A percentile compares a stretch with the other conserved stretches of the same genome.
Conservation (phyloP, 768 basidiomycete genomes). For the Lactarius trivialis region DNA sequence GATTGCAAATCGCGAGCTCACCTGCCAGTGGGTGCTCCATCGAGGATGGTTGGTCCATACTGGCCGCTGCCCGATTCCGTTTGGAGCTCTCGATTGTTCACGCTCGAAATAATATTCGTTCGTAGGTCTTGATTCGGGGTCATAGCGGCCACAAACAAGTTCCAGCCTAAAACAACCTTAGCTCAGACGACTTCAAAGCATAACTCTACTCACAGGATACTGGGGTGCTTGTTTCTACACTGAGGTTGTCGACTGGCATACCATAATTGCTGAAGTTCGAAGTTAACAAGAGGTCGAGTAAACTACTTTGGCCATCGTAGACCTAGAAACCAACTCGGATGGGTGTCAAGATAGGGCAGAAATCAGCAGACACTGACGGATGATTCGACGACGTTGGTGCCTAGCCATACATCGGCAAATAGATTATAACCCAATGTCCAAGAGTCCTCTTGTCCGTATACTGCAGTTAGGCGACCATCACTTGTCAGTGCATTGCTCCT, state of each 20-base stretch:
- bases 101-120: background rate
- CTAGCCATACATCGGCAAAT: conserved; percentile 52
- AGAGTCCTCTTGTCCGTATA: conserved; percentile 25
- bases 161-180: conserved; percentile 4
- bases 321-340: conserved; percentile 10
- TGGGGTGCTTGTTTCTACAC: background rate
- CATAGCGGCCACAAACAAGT: conserved; percentile 11
- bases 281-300: background rate
- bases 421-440: conserved; percentile 62
- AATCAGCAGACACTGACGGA: conserved; percentile 7
- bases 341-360: background rate
- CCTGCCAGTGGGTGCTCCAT: no score
- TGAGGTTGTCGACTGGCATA: conserved; percentile 1
- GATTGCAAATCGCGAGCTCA: background rate
- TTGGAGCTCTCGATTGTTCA: background rate
- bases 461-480: conserved; percentile 3
- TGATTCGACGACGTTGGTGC: conserved; percentile 42
- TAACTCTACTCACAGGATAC: background rate
- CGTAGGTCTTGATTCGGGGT: background rate
- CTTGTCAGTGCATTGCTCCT: conserved; percentile 6
- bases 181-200: background rate
- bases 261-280: conserved; percentile 4
- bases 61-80: no score
- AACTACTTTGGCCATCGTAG: conserved; percentile 1
- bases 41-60: no score